Percentiles rank a stretch among this genome's conserved stretches.
Evolutionary conservation across 129 eudicot genomes (phyloP).

Genomic region (Saposhnikovia divaricata): DNA sequence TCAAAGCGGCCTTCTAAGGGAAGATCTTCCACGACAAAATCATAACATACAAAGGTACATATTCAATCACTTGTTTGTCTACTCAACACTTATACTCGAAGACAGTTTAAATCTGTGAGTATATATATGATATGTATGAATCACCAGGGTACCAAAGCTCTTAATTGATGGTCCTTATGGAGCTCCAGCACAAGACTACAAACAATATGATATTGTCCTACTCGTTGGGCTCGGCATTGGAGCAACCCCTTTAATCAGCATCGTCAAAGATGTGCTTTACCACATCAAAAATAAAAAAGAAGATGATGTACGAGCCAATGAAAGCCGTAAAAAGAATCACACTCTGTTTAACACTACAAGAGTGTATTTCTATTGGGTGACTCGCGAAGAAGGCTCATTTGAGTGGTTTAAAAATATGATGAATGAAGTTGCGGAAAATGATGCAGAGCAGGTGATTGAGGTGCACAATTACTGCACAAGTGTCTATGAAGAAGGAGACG

Average conservation of each 20-base stretch:
- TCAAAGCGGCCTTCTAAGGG: constrained; percentile 44
- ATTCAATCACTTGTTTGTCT: neutral
- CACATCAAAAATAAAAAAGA: constrained; percentile 43
- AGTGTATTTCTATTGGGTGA: constrained; percentile 66
- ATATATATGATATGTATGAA: neutral
- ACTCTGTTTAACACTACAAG: constrained; percentile 23
- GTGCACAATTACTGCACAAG: constrained; percentile 84
- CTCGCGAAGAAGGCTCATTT: constrained; percentile 60
- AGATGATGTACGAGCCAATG: constrained; percentile 17
- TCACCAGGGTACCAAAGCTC: constrained; percentile 40
- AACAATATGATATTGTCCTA: constrained; percentile 49
- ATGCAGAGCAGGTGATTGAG: constrained; percentile 43
- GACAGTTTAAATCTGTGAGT: neutral
- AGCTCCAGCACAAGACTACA: constrained; percentile 76
- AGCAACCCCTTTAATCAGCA: constrained; percentile 65
- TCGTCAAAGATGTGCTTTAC: constrained; percentile 52
- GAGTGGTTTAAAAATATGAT: constrained; percentile 70
- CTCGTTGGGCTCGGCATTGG: constrained; percentile 67
- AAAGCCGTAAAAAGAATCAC: neutral
- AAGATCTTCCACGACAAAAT: constrained; percentile 21
- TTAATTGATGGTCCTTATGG: constrained; percentile 66
- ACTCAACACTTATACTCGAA: neutral
- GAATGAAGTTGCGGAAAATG: constrained; percentile 56
- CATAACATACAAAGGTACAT: constrained; percentile 27
- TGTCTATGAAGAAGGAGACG: constrained; percentile 80